Conservation (phyloP, 1,139 yeast genomes). For the Blastobotrys ciferrii region DNA sequence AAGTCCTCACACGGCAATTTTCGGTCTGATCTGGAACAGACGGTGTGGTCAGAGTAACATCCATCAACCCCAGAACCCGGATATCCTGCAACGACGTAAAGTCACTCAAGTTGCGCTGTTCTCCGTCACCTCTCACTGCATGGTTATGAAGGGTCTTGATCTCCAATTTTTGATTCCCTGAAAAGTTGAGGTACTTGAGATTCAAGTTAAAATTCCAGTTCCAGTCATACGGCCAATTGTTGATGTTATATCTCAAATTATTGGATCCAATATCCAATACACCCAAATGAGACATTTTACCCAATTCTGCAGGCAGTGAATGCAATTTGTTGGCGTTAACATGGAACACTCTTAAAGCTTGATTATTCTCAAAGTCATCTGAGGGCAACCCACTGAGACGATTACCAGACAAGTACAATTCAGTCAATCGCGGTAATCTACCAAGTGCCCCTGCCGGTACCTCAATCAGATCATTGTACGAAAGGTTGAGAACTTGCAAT, state of each 20-base stretch:
- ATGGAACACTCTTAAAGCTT: constrained; percentile 58
- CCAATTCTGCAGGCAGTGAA: constrained; percentile 85
- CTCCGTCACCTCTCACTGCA: constrained; percentile 26
- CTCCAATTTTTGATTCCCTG: constrained; percentile 90
- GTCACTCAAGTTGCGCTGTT: constrained; percentile 59
- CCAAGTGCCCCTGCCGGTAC: constrained; percentile 71
- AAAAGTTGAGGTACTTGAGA: constrained; percentile 76
- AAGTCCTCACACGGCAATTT: constrained; percentile 84
- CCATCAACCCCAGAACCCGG: constrained; percentile 83
- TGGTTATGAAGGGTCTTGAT: constrained; percentile 58
- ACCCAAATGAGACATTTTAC: constrained; percentile 60
- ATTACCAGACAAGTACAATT: constrained; percentile 83
- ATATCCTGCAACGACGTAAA: constrained; percentile 70
- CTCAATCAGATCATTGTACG: constrained; percentile 82
- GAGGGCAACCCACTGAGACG: constrained; percentile 75
- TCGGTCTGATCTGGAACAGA: constrained; percentile 85
- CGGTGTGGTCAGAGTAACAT: constrained; percentile 82
- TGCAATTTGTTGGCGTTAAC: constrained; percentile 83
- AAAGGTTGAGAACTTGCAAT: constrained; percentile 64
- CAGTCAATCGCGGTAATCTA: constrained; percentile 56
- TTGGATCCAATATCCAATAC: constrained; percentile 91
- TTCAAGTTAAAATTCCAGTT: constrained; percentile 88
- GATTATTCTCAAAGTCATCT: constrained; percentile 71
- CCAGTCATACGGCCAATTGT: constrained; percentile 97
- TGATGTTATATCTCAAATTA: constrained; percentile 83